Percentiles rank a stretch among this genome's conserved stretches.
These are phyloP conservation scores for Talaromyces islandicus DNA, from an alignment of 2,329 filamentous ascomycete species.

Conservation along the genomic window DNA sequence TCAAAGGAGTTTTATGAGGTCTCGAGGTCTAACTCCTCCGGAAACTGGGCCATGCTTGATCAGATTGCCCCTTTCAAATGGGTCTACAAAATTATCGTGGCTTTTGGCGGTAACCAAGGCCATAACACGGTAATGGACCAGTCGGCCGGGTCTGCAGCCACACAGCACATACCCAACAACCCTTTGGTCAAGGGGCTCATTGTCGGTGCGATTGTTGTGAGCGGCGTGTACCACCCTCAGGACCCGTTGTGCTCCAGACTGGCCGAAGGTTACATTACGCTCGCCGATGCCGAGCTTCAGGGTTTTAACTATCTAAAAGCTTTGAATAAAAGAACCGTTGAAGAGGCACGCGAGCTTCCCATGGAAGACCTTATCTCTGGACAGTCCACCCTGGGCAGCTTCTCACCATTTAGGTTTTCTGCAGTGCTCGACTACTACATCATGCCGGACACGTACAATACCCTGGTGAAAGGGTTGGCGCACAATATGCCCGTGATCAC, in stretches of 20 bases:
- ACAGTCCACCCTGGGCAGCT: background rate
- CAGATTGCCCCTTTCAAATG: background rate
- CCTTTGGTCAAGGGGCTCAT: background rate
- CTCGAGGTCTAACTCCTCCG: background rate
- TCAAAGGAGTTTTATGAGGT: slow-evolving; percentile 13
- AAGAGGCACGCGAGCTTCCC: background rate
- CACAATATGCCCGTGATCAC: slow-evolving; percentile 25
- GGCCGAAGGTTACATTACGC: background rate
- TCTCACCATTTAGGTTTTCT: background rate
- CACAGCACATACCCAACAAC: slow-evolving; percentile 12
- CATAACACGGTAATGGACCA: slow-evolving; percentile 21
- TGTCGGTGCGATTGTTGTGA: background rate
- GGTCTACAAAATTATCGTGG: background rate
- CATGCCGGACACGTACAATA: slow-evolving; percentile 21
- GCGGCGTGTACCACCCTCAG: background rate
- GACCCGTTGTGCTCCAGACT: background rate
- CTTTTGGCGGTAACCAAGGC: background rate
- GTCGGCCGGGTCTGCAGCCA: slow-evolving; percentile 15
- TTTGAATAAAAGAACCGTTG: background rate
- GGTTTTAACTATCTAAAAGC: background rate
- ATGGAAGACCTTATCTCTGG: background rate
- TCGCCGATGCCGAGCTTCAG: background rate
- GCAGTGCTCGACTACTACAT: slow-evolving; percentile 15
- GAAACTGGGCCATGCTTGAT: background rate
- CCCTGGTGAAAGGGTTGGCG: slow-evolving; percentile 17